phyloP scores from a whole-genome alignment of 2,329 filamentous ascomycete species.

The Sclerotiophoma versabilis region DNA sequence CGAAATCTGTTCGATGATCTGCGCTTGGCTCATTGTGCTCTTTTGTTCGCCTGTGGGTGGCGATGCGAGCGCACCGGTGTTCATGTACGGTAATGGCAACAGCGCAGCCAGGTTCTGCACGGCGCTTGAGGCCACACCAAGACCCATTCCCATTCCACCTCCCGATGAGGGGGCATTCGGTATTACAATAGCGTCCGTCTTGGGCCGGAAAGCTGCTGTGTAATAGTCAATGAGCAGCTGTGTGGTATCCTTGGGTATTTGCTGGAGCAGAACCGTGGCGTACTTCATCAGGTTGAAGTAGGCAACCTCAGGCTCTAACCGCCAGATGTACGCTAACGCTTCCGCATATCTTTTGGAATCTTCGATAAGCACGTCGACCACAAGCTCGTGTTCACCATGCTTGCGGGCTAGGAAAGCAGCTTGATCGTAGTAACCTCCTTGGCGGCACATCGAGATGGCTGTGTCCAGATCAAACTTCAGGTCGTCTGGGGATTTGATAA shows the following conservation, averaged over 20 bases:
- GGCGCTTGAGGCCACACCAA: constrained; percentile 69
- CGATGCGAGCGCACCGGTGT: constrained; percentile 64
- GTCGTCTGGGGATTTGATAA: constrained; percentile 94
- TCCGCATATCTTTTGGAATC: constrained; percentile 91
- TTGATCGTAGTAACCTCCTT: constrained; percentile 96
- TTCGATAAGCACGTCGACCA: constrained; percentile 94
- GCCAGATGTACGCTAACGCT: constrained; percentile 90
- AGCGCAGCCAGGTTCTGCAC: constrained; percentile 86
- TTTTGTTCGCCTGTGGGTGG: constrained; percentile 61
- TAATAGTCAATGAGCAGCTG: constrained; percentile 95
- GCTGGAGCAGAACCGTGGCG: constrained; percentile 84
- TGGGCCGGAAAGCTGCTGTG: constrained; percentile 80
- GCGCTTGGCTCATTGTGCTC: constrained; percentile 62
- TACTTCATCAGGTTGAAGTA: constrained; percentile 95
- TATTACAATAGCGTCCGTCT: constrained; percentile 65
- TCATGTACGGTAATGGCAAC: constrained; percentile 86
- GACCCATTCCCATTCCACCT: constrained; percentile 48
- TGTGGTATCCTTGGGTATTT: constrained; percentile 83
- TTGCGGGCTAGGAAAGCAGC: constrained; percentile 94
- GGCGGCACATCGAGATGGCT: constrained; percentile 95
- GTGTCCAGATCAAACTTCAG: constrained; percentile 97
- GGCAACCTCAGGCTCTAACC: constrained; percentile 78
- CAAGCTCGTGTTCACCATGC: constrained; percentile 90
- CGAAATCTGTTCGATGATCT: constrained; percentile 60
- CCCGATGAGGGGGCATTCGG: constrained; percentile 57